These are phyloP conservation scores for Apiospora pterosperma DNA, from an alignment of 2,329 filamentous ascomycete genomes.

Conservation along the genomic window DNA sequence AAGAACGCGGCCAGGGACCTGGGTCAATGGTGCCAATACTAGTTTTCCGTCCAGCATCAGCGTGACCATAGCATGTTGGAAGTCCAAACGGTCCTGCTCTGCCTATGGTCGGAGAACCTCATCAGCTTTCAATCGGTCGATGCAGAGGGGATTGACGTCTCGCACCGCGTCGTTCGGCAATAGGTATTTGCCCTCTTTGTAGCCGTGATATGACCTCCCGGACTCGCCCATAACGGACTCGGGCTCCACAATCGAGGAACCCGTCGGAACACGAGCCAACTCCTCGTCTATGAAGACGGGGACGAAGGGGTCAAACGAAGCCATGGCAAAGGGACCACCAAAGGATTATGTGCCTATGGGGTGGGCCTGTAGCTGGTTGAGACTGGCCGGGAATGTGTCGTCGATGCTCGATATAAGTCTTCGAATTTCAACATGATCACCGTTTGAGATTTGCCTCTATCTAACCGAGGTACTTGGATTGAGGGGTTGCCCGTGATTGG, in stretches of 20 bases:
- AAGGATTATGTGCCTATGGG: no score
- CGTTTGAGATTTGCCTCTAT: no score
- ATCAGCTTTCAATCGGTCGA: neutral
- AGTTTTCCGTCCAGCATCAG: neutral
- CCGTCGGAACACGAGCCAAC: neutral
- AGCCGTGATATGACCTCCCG: neutral
- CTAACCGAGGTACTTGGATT: no score
- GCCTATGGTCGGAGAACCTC: neutral
- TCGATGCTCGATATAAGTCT: no score
- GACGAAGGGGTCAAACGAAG: neutral
- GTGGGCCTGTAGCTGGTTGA: neutral
- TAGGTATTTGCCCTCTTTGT: neutral
- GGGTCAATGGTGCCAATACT: neutral
- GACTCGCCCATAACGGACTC: conserved; percentile 2
- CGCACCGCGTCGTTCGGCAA: neutral
- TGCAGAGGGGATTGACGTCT: no score
- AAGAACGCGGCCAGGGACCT: conserved; percentile 2
- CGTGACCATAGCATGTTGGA: conserved; percentile 3
- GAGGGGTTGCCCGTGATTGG: no score
- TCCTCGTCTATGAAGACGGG: neutral
- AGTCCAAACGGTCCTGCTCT: conserved; percentile 9
- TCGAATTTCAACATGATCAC: no score
- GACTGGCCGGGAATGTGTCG: neutral
- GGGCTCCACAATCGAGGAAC: neutral
- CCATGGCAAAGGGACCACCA: neutral